Evolutionary conservation across 306 rosid species (phyloP).

Genomic region (Begonia fuchsioides): DNA sequence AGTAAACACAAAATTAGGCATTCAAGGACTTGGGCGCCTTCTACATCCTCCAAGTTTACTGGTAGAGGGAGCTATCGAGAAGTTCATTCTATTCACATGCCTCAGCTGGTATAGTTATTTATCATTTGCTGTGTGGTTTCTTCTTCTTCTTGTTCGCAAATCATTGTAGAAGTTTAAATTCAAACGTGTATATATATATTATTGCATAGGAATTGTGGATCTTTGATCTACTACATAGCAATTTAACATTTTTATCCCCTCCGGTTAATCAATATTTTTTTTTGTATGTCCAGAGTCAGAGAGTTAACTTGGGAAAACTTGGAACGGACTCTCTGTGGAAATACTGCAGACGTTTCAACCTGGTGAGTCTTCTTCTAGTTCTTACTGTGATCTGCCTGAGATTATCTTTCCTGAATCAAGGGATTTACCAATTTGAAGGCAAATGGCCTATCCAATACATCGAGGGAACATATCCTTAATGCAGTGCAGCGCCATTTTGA

Average conservation of each 20-base stretch:
- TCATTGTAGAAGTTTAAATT: no score
- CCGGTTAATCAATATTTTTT: no score
- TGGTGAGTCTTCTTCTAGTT: slow-evolving; percentile 19
- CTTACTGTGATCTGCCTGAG: slow-evolving; percentile 4
- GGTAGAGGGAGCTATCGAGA: slow-evolving; percentile 30
- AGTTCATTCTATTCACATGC: slow-evolving; percentile 33
- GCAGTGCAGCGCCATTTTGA: slow-evolving; percentile 32
- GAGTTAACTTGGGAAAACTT: slow-evolving; percentile 34
- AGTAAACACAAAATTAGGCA: slow-evolving; percentile 32
- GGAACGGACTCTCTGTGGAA: slow-evolving; percentile 41
- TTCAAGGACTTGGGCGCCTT: slow-evolving; percentile 24
- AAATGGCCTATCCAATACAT: slow-evolving; percentile 16
- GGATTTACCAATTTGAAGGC: slow-evolving; percentile 14
- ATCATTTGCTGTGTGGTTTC: no score
- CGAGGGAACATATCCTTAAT: slow-evolving; percentile 36
- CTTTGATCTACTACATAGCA: no score
- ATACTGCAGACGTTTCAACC: slow-evolving; percentile 49
- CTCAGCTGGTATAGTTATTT: slow-evolving; percentile 15
- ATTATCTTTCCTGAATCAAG: neutral
- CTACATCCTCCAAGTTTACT: slow-evolving; percentile 21
- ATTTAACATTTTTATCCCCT: no score
- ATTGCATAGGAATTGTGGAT: no score
- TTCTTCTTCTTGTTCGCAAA: no score
- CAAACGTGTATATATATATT: no score
- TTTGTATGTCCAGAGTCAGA: slow-evolving; percentile 9